These are phyloP conservation scores for Trichosporon coremiiforme DNA, from an alignment of 1,284 basidiomycete genomes.

Conservation along the genomic window DNA sequence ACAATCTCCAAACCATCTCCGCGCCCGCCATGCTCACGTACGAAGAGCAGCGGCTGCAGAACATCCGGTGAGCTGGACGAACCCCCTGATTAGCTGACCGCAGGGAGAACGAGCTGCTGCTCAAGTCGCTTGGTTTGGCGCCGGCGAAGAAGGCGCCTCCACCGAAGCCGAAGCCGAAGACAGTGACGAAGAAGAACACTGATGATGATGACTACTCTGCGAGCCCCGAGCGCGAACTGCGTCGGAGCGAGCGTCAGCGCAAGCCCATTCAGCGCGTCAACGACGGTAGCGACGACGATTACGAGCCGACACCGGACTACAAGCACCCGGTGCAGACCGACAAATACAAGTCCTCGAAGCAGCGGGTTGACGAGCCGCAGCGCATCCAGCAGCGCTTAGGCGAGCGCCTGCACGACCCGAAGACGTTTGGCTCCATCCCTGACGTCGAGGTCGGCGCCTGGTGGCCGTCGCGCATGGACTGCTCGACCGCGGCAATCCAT, in stretches of 20 bases:
- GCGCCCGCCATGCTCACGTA: constrained; percentile 25
- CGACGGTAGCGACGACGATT: constrained; percentile 24
- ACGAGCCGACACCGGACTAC: not conserved
- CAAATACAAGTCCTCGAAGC: not conserved
- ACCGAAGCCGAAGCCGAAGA: constrained; percentile 23
- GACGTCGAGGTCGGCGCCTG: constrained; percentile 45
- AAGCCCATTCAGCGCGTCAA: not conserved
- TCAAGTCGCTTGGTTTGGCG: constrained; percentile 41
- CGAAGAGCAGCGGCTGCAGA: constrained; percentile 37
- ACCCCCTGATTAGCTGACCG: not conserved
- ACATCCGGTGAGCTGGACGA: constrained; percentile 37
- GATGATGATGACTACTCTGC: constrained; percentile 6
- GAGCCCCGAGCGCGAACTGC: not conserved
- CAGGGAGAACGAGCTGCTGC: constrained; percentile 45
- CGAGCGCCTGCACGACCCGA: constrained; percentile 42
- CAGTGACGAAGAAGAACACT: constrained; percentile 4
- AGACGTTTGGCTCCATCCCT: constrained; percentile 46
- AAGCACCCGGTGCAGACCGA: constrained; percentile 12
- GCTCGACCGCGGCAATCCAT: constrained; percentile 47
- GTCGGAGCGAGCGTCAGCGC: not conserved
- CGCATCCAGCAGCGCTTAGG: constrained; percentile 41
- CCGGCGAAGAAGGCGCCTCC: constrained; percentile 15
- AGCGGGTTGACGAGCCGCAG: constrained; percentile 19
- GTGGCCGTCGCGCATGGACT: constrained; percentile 49
- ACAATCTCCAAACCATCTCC: not conserved